phyloP scores from a whole-genome alignment of 1,139 yeast genomes.

The Pneumocystis oryctolagi region DNA sequence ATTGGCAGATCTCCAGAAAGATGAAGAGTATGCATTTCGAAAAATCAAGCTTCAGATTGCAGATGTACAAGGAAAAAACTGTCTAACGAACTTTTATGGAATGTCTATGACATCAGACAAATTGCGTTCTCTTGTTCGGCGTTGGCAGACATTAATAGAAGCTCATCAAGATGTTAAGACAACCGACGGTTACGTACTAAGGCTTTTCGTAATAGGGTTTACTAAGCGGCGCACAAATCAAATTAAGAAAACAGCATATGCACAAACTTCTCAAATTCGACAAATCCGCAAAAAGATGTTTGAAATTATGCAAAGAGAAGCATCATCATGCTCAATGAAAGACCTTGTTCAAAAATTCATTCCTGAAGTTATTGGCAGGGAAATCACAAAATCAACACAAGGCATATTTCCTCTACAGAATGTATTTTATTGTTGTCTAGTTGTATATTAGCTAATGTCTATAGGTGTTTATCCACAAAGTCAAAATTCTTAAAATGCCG shows the following conservation, averaged over 20 bases:
- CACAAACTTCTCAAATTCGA: slow-evolving; percentile 81
- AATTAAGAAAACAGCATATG: slow-evolving; percentile 80
- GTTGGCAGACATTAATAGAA: slow-evolving; percentile 87
- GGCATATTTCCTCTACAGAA: slow-evolving; percentile 79
- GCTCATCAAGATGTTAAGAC: slow-evolving; percentile 87
- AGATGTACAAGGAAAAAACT: slow-evolving; percentile 85
- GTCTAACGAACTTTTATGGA: slow-evolving; percentile 91
- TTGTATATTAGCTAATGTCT: not conserved
- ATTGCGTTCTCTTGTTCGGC: slow-evolving; percentile 79
- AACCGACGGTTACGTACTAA: slow-evolving; percentile 75
- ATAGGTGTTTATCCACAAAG: slow-evolving; percentile 59
- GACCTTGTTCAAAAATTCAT: slow-evolving; percentile 78
- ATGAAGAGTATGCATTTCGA: slow-evolving; percentile 86
- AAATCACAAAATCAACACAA: slow-evolving; percentile 74
- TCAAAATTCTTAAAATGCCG: slow-evolving; percentile 80
- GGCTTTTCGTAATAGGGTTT: slow-evolving; percentile 83
- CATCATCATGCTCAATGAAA: slow-evolving; percentile 67
- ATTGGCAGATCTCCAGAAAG: slow-evolving; percentile 80
- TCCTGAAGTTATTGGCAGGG: slow-evolving; percentile 85
- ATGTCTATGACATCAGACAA: slow-evolving; percentile 83
- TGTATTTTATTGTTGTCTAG: slow-evolving; percentile 27
- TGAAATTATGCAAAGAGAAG: slow-evolving; percentile 77
- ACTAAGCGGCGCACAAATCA: slow-evolving; percentile 83
- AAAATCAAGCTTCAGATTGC: slow-evolving; percentile 80
- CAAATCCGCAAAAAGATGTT: slow-evolving; percentile 74